Evolutionary conservation across 176 grass and related monocot genomes (phyloP), one percentile per base, ranked within the genome.

Genomic region (Luzula sylvatica): DNA sequence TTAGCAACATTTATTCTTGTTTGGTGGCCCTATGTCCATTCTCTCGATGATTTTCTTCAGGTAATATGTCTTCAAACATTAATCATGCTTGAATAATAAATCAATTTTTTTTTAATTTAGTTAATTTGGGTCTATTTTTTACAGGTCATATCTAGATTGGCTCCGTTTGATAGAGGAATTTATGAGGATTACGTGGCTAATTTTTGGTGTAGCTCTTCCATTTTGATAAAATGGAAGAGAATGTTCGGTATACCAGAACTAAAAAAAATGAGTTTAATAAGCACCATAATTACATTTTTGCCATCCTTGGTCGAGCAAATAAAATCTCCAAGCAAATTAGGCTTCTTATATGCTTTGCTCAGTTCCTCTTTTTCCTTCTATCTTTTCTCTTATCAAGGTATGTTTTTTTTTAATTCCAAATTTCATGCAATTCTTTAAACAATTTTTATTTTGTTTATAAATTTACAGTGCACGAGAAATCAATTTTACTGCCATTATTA

Each of bases 141-240:
- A 20, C 59, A 96, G 90, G 90, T 89, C 32, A 23, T 96, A 50
- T 78, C 67, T 46, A 54, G 81, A 47, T 71, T 96, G 63, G 84
- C 90, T 69, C 90, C 84, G 27, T 96, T 96, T 71, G 90, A 96
- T 63, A 82, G 90, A 73, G 90, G 90, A 26, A 58, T 96, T 53
- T 96, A 84, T 19, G 84, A 96, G 67, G 90, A 96, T 68, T 96
- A 89, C 20, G 90, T 96, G 22, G 77, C 90, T 24, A 96, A 96
- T 59, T 96, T 96, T 74, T 96, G 84, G 90, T 96, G 90, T 58
- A 86, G 71, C 74, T 88, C 84, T 53, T 96, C 84, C 1, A 55
- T 86, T 78, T 47, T 96, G 56, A 77, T 89, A 23, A 89, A 96
- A 69, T 96, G 90, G 81, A 96, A 86, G 66, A 79, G 61, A 72